Evolutionary conservation across 2,329 filamentous ascomycete genomes (phyloP), one percentile per base, ranked within the genome.

Genomic region (Penicillium concentricum): DNA sequence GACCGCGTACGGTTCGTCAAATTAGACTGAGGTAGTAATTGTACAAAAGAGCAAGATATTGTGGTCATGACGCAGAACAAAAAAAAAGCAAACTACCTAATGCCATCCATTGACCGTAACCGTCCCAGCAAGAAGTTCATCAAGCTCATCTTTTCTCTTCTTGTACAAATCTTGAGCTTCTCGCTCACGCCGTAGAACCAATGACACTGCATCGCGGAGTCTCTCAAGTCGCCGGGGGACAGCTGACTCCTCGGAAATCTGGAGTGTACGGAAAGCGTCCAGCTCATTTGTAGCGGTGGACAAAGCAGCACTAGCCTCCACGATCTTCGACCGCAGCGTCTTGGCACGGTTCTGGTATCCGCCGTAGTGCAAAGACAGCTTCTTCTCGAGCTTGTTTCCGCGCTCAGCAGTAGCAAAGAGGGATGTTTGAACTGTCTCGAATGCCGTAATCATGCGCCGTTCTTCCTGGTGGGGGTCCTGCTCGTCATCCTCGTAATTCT

Each of bases 361-460:
- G 24, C 92, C 92, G 2, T 96, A 85, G 67, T 94, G 88, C 52
- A 96, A 81, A 0, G 82, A 81, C n/a, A 99, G 84, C 76, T 94
- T 97, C 83, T 96, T 96, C 76, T 97, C 92, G 1, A 96, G 79
- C 74, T 93, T 95, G 70, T 91, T 91, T 52, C 90, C 90, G 56
- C 87, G 84, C 65, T 93, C 87, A 3, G 92, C 94, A 0, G 87
- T 86, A 3, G 83, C 79, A 65, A 90, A 82, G 60, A 96, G 89
- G 8, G 83, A 81, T 45, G 90, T 84, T 74, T 94, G 89, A 2
- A 92, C 83, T 44, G 82, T 82, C 61, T 94, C 87, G 62, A 96
- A 94, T 2, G 90, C 86, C 64, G 85, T 79, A 32, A 82, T 82
- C 79, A 93, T 85, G 28, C 85, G 77, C 16, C 79, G 75, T 58